phyloP scores from a whole-genome alignment of 352 stramenopile species.

The Phytopythium sindhum region DNA sequence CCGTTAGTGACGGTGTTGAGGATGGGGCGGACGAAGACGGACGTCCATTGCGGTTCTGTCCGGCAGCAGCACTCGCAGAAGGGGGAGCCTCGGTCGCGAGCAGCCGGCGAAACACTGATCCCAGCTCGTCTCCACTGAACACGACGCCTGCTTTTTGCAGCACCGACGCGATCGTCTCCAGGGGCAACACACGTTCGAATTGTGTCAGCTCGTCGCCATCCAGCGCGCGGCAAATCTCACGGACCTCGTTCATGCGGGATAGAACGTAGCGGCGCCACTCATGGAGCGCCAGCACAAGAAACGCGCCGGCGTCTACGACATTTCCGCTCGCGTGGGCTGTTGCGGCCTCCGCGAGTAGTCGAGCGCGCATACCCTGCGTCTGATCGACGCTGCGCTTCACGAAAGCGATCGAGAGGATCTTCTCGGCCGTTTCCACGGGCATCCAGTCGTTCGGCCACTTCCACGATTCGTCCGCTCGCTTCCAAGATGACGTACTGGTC shows the following conservation, averaged over 20 bases:
- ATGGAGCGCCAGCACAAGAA: conserved; percentile 53
- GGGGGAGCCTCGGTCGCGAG: conserved; percentile 42
- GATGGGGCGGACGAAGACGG: background rate
- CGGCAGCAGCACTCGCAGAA: background rate
- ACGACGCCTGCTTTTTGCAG: conserved; percentile 44
- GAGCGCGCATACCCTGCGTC: conserved; percentile 27
- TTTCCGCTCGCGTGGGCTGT: background rate
- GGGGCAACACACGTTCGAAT: conserved; percentile 44
- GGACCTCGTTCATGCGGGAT: conserved; percentile 64
- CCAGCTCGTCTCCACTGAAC: conserved; percentile 60
- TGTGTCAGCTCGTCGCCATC: conserved; percentile 48
- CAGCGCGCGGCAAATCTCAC: conserved; percentile 49
- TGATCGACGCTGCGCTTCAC: conserved; percentile 43
- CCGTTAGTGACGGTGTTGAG: background rate
- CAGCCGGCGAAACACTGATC: conserved; percentile 55
- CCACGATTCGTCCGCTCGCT: background rate
- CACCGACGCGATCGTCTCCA: conserved; percentile 49
- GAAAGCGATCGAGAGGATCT: conserved; percentile 52
- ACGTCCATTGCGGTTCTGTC: background rate
- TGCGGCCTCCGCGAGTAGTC: conserved; percentile 30
- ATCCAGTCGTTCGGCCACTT: conserved; percentile 29
- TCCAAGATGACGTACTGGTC: background rate
- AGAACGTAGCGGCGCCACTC: conserved; percentile 77
- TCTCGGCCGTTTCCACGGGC: conserved; percentile 26
- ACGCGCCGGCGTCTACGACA: conserved; percentile 34